Evolutionary conservation across 2,329 filamentous ascomycete species (phyloP).

Genomic region (Neocatenulostroma microsporum): DNA sequence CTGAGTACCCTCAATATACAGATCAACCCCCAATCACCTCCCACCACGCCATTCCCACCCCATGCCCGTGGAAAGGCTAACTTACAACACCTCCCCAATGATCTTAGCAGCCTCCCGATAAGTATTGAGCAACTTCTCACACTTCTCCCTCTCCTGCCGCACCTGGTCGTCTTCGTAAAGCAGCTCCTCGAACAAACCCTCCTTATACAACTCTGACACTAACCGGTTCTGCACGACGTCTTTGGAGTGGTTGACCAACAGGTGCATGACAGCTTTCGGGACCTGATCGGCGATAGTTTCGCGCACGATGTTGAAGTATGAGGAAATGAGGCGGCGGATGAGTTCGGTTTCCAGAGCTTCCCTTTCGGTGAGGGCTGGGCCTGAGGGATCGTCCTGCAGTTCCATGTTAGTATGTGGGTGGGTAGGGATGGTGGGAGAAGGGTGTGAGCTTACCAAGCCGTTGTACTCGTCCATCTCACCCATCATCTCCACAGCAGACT

Average conservation of each 20-base stretch:
- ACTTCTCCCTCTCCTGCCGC: conserved; percentile 97
- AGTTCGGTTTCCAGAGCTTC: conserved; percentile 97
- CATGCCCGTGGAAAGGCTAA: not conserved
- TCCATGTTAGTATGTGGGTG: conserved; percentile 1
- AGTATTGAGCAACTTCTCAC: conserved; percentile 87
- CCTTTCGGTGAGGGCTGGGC: conserved; percentile 80
- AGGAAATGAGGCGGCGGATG: conserved; percentile 90
- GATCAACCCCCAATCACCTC: not conserved
- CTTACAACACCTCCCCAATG: conserved; percentile 84
- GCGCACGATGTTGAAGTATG: conserved; percentile 98
- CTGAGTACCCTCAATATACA: conserved; percentile 1
- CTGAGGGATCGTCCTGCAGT: conserved; percentile 22
- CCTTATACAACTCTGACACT: conserved; percentile 91
- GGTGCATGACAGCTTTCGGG: conserved; percentile 97
- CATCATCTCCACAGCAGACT: conserved; percentile 20
- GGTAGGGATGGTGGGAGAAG: not conserved
- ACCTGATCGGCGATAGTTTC: conserved; percentile 99
- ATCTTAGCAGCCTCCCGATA: conserved; percentile 98
- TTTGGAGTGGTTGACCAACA: conserved; percentile 96
- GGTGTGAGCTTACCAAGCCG: conserved; percentile 20
- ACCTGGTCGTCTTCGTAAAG: conserved; percentile 96
- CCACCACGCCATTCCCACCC: not conserved
- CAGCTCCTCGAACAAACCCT: conserved; percentile 80
- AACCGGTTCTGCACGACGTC: conserved; percentile 96
- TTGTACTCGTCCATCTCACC: conserved; percentile 56